Evolutionary conservation across 2,329 filamentous ascomycete species (phyloP).

Genomic region (Penicillium sp.): DNA sequence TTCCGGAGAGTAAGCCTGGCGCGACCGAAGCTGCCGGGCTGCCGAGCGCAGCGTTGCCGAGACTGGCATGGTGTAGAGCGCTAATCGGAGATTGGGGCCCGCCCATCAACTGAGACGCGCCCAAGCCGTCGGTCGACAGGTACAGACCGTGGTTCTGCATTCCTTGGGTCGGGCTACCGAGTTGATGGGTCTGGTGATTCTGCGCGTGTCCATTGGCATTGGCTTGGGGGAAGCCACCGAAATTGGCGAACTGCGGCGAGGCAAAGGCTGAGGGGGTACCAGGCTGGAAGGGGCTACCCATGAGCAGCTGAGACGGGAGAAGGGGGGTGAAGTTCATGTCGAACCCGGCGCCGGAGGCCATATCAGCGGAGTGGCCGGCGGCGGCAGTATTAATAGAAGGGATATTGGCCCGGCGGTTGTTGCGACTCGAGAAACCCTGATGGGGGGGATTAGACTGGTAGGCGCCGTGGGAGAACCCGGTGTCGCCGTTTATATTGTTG

Average conservation of each 20-base stretch:
- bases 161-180: constrained; percentile 74
- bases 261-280: constrained; percentile 88
- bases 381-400: constrained; percentile 88
- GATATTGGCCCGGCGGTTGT: constrained; percentile 79
- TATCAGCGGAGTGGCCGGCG: constrained; percentile 63
- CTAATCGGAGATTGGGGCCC: constrained; percentile 83
- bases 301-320: constrained; percentile 87
- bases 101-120: constrained; percentile 76
- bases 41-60: constrained; percentile 61
- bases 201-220: constrained; percentile 57
- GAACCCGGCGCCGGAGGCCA: constrained; percentile 83
- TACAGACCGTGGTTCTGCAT: constrained; percentile 74
- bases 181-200: constrained; percentile 59
- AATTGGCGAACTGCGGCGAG: constrained; percentile 87
- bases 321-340: constrained; percentile 99
- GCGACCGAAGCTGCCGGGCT: constrained; percentile 73
- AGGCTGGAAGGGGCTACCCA: constrained; percentile 95
- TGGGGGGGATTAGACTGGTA: constrained; percentile 76
- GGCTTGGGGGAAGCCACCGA: constrained; percentile 72
- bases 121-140: constrained; percentile 83
- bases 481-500: constrained; percentile 64
- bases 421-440: constrained; percentile 81
- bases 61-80: constrained; percentile 60
- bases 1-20: constrained; percentile 81
- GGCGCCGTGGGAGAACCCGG: constrained; percentile 88